phyloP scores from a whole-genome alignment of 164 flowering plant genomes.

The Vitis rupestris region DNA sequence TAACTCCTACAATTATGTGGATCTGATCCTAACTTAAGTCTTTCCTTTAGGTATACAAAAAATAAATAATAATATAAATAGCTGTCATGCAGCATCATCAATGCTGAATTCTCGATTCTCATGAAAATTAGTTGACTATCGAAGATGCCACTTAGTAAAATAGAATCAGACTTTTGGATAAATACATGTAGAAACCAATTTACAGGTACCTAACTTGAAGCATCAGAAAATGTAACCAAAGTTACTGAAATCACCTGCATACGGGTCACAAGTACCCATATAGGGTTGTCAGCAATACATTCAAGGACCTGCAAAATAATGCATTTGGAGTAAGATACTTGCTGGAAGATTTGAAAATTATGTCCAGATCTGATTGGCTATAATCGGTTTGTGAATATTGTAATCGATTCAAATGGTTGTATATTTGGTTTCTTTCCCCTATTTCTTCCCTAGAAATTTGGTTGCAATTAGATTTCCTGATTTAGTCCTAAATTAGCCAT shows the following conservation, averaged over 20 bases:
- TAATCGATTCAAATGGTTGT: no score
- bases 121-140: background rate
- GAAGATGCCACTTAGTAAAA: background rate
- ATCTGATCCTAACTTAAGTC: background rate
- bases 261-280: constrained; percentile 88
- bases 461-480: no score
- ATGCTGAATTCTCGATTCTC: background rate
- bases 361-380: background rate
- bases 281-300: constrained; percentile 76
- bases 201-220: background rate
- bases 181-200: background rate
- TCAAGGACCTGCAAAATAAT: constrained; percentile 54
- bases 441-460: no score
- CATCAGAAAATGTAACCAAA: background rate
- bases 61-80: background rate
- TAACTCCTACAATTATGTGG: background rate
- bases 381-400: no score
- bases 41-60: background rate
- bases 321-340: background rate
- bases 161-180: background rate
- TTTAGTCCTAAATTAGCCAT: no score
- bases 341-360: background rate
- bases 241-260: constrained; percentile 62
- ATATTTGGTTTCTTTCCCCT: no score
- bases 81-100: background rate